These are phyloP conservation scores for Dendrobium huoshanense DNA, from an alignment of 106 monocot species.

Conservation along the genomic window DNA sequence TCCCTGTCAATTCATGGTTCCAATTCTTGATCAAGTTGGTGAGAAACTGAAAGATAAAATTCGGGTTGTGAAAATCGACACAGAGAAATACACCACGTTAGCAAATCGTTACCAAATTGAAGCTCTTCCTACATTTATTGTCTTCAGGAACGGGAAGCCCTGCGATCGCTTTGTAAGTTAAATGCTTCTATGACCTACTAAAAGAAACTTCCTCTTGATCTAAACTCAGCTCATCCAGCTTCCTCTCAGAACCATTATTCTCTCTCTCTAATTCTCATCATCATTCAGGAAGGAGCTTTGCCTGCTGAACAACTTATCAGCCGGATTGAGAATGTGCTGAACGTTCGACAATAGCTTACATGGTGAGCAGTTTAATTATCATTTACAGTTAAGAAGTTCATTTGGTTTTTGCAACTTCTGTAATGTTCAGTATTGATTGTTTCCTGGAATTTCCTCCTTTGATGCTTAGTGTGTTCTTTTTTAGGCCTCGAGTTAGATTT, in stretches of 20 bases:
- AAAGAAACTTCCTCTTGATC: not conserved
- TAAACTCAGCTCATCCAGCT: not conserved
- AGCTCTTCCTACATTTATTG: constrained; percentile 87
- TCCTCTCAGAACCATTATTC: not conserved
- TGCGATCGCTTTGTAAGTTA: constrained; percentile 87
- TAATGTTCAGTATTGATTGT: not conserved
- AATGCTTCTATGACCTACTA: not conserved
- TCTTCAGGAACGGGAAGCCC: constrained; percentile 84
- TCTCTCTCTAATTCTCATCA: not conserved
- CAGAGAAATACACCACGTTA: constrained; percentile 75
- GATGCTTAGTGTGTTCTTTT: not conserved
- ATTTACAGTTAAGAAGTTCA: not conserved
- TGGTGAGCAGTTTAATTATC: constrained; percentile 8
- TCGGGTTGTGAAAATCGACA: constrained; percentile 83
- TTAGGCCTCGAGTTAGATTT: too few relatives aligned
- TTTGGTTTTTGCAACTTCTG: not conserved
- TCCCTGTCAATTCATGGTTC: constrained; percentile 92
- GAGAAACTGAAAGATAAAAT: constrained; percentile 58
- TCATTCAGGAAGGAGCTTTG: constrained; percentile 82
- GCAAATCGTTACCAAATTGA: constrained; percentile 64
- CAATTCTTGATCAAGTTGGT: constrained; percentile 71
- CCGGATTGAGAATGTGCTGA: constrained; percentile 57
- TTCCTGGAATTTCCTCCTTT: not conserved
- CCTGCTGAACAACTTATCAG: constrained; percentile 70
- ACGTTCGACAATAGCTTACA: constrained; percentile 21